phyloP scores from a whole-genome alignment of 73 alveolate species.

The Urostyla sp. region DNA sequence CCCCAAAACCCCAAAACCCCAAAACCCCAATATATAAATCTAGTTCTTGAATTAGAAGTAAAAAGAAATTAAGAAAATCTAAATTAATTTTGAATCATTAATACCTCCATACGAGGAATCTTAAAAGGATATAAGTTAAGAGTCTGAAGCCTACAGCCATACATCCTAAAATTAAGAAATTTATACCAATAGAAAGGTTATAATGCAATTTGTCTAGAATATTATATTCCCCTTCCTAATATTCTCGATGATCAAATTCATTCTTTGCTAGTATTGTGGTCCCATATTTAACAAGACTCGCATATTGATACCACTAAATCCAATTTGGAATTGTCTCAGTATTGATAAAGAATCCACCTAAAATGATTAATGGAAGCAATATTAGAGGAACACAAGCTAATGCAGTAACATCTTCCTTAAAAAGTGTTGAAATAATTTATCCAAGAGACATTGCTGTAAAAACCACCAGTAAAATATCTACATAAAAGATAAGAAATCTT shows the following conservation, averaged over 20 bases:
- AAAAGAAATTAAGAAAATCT: too few relatives aligned
- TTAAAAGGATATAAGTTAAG: too few relatives aligned
- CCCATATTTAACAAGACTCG: conserved; percentile 12
- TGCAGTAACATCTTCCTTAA: conserved; percentile 6
- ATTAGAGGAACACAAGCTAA: conserved; percentile 59
- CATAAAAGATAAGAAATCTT: conserved; percentile 13
- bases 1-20: too few relatives aligned
- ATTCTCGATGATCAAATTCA: conserved; percentile 67
- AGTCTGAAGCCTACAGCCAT: too few relatives aligned
- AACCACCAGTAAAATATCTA: neutral
- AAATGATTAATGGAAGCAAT: conserved; percentile 19
- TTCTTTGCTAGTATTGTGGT: conserved; percentile 70
- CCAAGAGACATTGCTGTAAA: conserved; percentile 47
- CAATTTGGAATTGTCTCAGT: neutral
- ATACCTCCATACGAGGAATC: too few relatives aligned
- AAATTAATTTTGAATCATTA: too few relatives aligned
- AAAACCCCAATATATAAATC: too few relatives aligned
- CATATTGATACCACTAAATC: conserved; percentile 28
- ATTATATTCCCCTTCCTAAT: too few relatives aligned
- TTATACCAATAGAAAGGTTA: too few relatives aligned
- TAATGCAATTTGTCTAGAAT: too few relatives aligned
- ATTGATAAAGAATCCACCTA: conserved; percentile 36
- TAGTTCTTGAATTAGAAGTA: too few relatives aligned
- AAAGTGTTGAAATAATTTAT: neutral
- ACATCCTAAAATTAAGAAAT: too few relatives aligned